Evolutionary conservation across 306 rosid species (phyloP).

Genomic region (Luffa acutangula): DNA sequence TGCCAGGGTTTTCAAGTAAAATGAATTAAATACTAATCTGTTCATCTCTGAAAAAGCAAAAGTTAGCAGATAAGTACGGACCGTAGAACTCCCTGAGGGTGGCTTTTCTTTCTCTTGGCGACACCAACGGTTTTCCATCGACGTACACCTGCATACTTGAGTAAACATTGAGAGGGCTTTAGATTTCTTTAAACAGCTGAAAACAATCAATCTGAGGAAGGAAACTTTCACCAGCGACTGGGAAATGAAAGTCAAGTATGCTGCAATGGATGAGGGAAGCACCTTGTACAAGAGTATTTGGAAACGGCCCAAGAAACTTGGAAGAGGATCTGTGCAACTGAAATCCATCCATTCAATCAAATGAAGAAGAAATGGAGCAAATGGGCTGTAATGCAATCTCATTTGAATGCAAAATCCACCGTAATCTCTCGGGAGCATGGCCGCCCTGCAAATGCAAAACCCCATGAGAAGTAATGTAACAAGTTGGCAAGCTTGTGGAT

Average conservation of each 20-base stretch:
- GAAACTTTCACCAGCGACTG: not conserved
- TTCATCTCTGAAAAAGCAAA: not conserved
- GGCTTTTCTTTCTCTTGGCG: conserved; percentile 55
- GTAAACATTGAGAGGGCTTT: not conserved
- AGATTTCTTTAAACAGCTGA: not conserved
- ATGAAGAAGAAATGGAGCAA: conserved; percentile 51
- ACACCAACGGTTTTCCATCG: conserved; percentile 50
- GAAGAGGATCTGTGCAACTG: conserved; percentile 51
- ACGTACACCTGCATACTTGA: conserved; percentile 39
- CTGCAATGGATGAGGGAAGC: conserved; percentile 1
- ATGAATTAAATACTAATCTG: not conserved
- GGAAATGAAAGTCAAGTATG: not conserved
- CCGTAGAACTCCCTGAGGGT: conserved; percentile 60
- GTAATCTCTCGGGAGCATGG: conserved; percentile 42
- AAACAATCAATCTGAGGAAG: not conserved
- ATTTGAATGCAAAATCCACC: conserved; percentile 49
- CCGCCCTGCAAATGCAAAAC: conserved; percentile 44
- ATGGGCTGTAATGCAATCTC: conserved; percentile 63
- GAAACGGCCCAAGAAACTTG: conserved; percentile 55
- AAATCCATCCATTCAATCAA: conserved; percentile 70
- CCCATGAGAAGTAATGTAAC: not conserved
- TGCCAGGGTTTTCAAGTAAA: conserved; percentile 25
- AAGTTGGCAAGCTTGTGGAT: not conserved
- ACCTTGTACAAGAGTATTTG: conserved; percentile 54
- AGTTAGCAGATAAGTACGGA: conserved; percentile 14